Evolutionary conservation across 176 grass and related monocot genomes (phyloP).

Genomic region (Oryza meyeriana): DNA sequence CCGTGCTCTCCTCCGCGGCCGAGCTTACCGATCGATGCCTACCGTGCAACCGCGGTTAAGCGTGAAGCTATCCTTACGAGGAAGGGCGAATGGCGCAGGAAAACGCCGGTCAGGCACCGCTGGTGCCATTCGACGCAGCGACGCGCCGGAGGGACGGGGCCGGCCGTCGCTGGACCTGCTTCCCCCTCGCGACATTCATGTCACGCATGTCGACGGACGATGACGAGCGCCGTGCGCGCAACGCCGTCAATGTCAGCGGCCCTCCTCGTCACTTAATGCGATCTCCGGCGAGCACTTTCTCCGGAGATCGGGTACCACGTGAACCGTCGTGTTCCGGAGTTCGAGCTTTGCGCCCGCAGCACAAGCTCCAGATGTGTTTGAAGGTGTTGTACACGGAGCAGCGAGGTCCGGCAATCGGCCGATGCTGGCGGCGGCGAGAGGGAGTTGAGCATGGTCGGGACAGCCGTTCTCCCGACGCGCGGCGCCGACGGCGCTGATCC

Average conservation of each 20-base stretch:
- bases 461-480: conserved; percentile 35
- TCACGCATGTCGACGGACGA: conserved; percentile 34
- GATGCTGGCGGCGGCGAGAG: conserved; percentile 27
- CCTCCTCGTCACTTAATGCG: conserved; percentile 30
- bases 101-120: neutral
- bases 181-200: conserved; percentile 34
- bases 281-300: neutral
- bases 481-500: neutral
- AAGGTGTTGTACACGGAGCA: conserved; percentile 44
- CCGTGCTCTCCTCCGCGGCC: neutral
- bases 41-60: neutral
- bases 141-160: neutral
- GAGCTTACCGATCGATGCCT: neutral
- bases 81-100: conserved; percentile 10
- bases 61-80: conserved; percentile 3
- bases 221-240: neutral
- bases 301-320: conserved; percentile 10
- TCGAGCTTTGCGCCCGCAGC: conserved; percentile 34
- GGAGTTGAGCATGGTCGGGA: conserved; percentile 48
- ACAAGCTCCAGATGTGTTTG: conserved; percentile 34
- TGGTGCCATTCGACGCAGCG: neutral
- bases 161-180: conserved; percentile 6
- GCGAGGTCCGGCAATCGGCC: neutral
- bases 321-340: conserved; percentile 26
- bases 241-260: conserved; percentile 49